These are phyloP conservation scores for Xylaria arbuscula DNA, from an alignment of 2,329 filamentous ascomycete species.

Conservation along the genomic window DNA sequence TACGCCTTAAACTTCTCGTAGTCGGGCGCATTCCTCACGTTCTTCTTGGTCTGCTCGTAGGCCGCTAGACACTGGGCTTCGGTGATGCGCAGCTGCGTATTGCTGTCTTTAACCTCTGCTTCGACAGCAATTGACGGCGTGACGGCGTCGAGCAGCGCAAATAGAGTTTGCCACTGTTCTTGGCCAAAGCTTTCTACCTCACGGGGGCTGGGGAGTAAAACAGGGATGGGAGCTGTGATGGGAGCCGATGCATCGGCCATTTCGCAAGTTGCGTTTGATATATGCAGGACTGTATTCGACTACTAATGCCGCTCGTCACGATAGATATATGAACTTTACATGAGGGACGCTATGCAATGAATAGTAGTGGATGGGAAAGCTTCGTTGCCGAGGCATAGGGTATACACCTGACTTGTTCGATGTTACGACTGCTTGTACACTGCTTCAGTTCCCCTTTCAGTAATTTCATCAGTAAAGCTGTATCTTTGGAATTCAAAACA, in stretches of 20 bases:
- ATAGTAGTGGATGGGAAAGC: not conserved
- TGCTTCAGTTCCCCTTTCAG: not conserved
- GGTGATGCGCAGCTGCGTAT: slow-evolving; percentile 58
- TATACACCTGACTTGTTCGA: not conserved
- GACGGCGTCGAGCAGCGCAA: slow-evolving; percentile 67
- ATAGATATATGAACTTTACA: not conserved
- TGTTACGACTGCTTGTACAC: not conserved
- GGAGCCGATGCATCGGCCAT: slow-evolving; percentile 39
- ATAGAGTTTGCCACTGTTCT: slow-evolving; percentile 65
- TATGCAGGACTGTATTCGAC: not conserved
- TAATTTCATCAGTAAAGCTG: not conserved
- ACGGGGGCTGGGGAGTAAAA: slow-evolving; percentile 39
- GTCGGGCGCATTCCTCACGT: slow-evolving; percentile 54
- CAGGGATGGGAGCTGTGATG: slow-evolving; percentile 40
- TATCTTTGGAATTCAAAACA: not conserved
- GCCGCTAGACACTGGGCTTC: slow-evolving; percentile 62
- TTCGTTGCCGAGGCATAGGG: slow-evolving; percentile 2
- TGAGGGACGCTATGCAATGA: not conserved
- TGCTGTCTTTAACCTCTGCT: slow-evolving; percentile 53
- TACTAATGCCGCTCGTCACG: not conserved
- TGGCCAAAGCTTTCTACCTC: slow-evolving; percentile 46
- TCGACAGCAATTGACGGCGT: slow-evolving; percentile 68
- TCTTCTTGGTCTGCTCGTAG: slow-evolving; percentile 54
- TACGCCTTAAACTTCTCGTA: slow-evolving; percentile 62
- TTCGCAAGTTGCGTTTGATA: slow-evolving; percentile 1